These are phyloP conservation scores for Talaromyces ruber DNA, from an alignment of 495 filamentous ascomycete species.

Conservation along the genomic window DNA sequence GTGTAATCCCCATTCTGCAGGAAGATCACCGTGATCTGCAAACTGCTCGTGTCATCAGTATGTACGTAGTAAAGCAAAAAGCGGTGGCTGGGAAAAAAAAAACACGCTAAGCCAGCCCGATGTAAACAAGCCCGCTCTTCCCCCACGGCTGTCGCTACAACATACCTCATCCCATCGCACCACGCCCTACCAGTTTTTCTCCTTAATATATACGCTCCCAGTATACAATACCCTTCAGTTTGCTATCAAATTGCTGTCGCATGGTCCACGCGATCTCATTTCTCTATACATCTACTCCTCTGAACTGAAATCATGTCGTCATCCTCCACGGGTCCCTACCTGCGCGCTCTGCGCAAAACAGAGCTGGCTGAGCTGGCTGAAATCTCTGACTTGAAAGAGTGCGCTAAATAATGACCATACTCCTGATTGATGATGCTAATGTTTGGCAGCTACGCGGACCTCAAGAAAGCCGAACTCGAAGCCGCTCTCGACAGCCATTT, in stretches of 20 bases:
- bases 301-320: slow-evolving; percentile 36
- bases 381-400: slow-evolving; percentile 66
- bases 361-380: slow-evolving; percentile 71
- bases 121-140: slow-evolving; percentile 7
- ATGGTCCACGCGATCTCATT: slow-evolving; percentile 29
- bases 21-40: not conserved
- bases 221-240: not conserved
- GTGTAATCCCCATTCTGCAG: not conserved
- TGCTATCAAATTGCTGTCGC: slow-evolving; percentile 32
- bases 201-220: slow-evolving; percentile 12
- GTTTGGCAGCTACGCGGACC: slow-evolving; percentile 51
- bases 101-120: slow-evolving; percentile 5
- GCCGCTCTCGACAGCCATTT: slow-evolving; percentile 67
- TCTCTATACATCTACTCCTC: slow-evolving; percentile 9
- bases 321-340: slow-evolving; percentile 50
- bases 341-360: slow-evolving; percentile 75
- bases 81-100: slow-evolving; percentile 4
- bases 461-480: slow-evolving; percentile 79
- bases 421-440: not conserved
- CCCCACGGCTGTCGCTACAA: not conserved
- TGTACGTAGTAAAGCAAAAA: not conserved
- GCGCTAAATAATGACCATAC: slow-evolving; percentile 23
- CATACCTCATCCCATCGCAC: not conserved
- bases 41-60: not conserved
- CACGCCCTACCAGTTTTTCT: slow-evolving; percentile 5